A percentile compares a stretch with the other conserved stretches of the same genome.
Evolutionary conservation across 2,329 filamentous ascomycete species (phyloP).

Genomic region (Beauveria sp.): DNA sequence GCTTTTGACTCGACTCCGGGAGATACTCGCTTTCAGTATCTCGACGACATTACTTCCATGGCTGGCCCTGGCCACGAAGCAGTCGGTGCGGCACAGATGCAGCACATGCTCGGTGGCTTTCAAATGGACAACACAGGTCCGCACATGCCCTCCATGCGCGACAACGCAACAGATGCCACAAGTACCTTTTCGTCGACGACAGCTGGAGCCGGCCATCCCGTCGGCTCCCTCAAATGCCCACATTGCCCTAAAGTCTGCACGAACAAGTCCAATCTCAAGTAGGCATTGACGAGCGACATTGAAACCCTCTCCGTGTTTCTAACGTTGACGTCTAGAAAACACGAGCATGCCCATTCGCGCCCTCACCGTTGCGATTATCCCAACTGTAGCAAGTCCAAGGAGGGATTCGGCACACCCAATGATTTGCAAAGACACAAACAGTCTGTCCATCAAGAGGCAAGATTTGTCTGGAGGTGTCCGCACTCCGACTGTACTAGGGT

Average conservation of each 20-base stretch:
- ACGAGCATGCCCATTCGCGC: conserved; percentile 61
- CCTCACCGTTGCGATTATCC: conserved; percentile 53
- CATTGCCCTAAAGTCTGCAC: not conserved
- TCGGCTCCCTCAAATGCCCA: not conserved
- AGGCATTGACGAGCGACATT: not conserved
- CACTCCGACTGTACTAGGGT: conserved; percentile 19
- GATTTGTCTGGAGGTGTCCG: conserved; percentile 17
- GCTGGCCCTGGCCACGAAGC: not conserved
- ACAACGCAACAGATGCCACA: not conserved
- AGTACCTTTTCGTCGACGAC: not conserved
- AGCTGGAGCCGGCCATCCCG: not conserved
- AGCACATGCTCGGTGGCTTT: not conserved
- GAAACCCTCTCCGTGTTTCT: not conserved
- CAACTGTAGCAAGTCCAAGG: conserved; percentile 40
- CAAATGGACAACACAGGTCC: not conserved
- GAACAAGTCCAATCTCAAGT: conserved; percentile 7
- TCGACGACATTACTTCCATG: not conserved
- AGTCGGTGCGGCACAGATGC: not conserved
- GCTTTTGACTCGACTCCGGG: not conserved
- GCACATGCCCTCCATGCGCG: conserved; percentile 2
- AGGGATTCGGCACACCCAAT: conserved; percentile 72
- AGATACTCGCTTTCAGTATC: not conserved
- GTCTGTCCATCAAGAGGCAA: conserved; percentile 55
- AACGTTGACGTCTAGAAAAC: conserved; percentile 51
- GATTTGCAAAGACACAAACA: conserved; percentile 74